A percentile compares a stretch with the other conserved stretches of the same genome.
These are phyloP conservation scores for Camellia lanceoleosa DNA, from an alignment of 148 eudicot species.

Conservation along the genomic window DNA sequence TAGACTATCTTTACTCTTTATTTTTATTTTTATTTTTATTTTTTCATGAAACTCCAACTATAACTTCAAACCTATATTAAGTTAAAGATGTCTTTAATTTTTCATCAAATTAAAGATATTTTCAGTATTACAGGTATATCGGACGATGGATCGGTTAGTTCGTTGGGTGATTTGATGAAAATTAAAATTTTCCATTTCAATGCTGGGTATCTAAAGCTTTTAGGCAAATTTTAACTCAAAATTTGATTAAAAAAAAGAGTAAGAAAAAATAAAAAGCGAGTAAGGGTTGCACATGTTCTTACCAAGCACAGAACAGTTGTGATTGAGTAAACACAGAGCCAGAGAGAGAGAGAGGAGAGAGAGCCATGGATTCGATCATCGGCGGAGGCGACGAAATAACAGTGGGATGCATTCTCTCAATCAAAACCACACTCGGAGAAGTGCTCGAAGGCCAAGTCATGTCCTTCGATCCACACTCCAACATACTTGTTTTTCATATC, in stretches of 20 bases:
- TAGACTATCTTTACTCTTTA: background rate
- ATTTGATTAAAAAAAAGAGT: no score
- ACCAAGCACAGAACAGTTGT: no score
- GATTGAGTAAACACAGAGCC: background rate
- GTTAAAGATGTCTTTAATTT: background rate
- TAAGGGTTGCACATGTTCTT: no score
- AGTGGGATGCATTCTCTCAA: slow-evolving; percentile 67
- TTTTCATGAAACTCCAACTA: background rate
- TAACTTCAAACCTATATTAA: background rate
- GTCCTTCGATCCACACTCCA: slow-evolving; percentile 70
- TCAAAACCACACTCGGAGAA: slow-evolving; percentile 89
- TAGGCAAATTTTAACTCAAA: no score
- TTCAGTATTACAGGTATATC: no score
- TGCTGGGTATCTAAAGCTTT: background rate
- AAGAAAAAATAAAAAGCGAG: no score
- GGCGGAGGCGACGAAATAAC: slow-evolving; percentile 59
- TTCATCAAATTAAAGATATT: no score
- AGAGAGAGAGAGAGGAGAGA: slow-evolving; percentile 2
- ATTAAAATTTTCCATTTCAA: background rate
- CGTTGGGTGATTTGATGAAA: background rate
- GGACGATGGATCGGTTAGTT: no score
- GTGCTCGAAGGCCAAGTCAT: slow-evolving; percentile 84
- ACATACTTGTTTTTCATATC: slow-evolving; percentile 93
- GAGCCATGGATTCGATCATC: slow-evolving; percentile 31
- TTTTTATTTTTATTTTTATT: background rate